Conservation (phyloP, 1,284 basidiomycete species). For the Ceratobasidium sp. region DNA sequence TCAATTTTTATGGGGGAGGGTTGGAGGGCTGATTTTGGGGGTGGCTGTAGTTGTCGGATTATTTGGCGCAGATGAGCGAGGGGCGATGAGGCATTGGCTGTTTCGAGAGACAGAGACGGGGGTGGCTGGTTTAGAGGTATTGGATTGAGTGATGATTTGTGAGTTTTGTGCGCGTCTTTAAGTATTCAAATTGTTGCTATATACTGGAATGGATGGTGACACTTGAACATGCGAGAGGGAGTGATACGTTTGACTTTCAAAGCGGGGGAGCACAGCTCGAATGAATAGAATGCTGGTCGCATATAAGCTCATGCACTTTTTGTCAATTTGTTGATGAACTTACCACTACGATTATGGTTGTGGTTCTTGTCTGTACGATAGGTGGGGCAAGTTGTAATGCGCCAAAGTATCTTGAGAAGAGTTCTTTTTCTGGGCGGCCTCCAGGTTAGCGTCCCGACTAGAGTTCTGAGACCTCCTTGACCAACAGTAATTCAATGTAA, state of each 20-base stretch:
- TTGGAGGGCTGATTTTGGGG: not conserved
- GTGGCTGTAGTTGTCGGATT: slow-evolving; percentile 75
- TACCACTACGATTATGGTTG: too few relatives aligned
- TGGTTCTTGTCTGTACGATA: not conserved
- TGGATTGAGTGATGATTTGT: not conserved
- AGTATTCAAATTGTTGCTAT: slow-evolving; percentile 24
- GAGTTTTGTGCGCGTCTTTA: not conserved
- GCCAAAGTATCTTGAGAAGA: not conserved
- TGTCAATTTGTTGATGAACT: too few relatives aligned
- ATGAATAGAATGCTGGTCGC: too few relatives aligned
- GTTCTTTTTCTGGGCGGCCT: not conserved
- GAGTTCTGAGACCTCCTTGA: not conserved
- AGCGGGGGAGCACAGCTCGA: too few relatives aligned
- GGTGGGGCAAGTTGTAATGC: not conserved
- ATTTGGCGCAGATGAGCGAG: slow-evolving; percentile 74
- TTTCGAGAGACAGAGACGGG: too few relatives aligned
- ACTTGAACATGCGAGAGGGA: not conserved
- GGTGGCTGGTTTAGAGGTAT: not conserved
- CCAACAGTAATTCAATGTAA: not conserved
- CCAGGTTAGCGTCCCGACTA: not conserved
- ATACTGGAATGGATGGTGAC: slow-evolving; percentile 27
- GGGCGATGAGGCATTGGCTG: slow-evolving; percentile 36
- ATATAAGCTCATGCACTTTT: too few relatives aligned
- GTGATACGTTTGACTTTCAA: too few relatives aligned
- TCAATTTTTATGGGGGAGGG: too few relatives aligned